Base-by-base conservation (phyloP, 257 asterid species). In the Solanum habrochaites region DNA sequence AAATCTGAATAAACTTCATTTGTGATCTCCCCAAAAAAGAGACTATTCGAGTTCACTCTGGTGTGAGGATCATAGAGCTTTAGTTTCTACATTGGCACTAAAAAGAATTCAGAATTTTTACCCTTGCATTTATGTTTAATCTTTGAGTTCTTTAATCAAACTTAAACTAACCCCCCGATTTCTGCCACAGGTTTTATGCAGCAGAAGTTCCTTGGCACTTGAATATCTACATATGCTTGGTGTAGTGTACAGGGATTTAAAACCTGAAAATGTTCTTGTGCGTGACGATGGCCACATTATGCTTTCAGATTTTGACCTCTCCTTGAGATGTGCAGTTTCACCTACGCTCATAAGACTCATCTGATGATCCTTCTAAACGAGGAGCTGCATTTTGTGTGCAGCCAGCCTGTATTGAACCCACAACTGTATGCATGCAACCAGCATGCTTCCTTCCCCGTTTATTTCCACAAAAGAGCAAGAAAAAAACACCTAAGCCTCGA, bases 221-320 rank as follows among this genome's bases (percentile, higher is more conserved):
- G 98, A 95, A 91, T 95, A 95, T 90, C 96, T 95, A 83, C 98
- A 95, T 92, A 94, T 95, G 98, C 93, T 95, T 37, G 98, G 98
- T 86, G 94, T 95, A 10, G 98, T 95, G 43, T 94, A 95, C 90
- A 82, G 98, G 40, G 98, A 94, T 92, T 89, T 95, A 60, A 95
- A 95, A 87, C 98, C 98, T 15, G 98, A 95, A 90, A 95, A 95
- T 42, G 95, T 95, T 87, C 91, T 94, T 62, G 97, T 95, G 73
- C 96, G 98, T 5, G 97, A 95, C 7, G 98, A 95, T 87, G 98
- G 98, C 82, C 98, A 95, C 90, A 94, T 95, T 29, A 95, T 94
- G 98, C 98, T 95, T 47, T 94, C 98, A 2, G 98, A 95, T 86
- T 95, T 95, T 43, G 98, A 95, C 85, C 94, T 95, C 82, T 95